Base-by-base conservation (phyloP, 2,329 filamentous ascomycete genomes). In the Talaromyces sp. region DNA sequence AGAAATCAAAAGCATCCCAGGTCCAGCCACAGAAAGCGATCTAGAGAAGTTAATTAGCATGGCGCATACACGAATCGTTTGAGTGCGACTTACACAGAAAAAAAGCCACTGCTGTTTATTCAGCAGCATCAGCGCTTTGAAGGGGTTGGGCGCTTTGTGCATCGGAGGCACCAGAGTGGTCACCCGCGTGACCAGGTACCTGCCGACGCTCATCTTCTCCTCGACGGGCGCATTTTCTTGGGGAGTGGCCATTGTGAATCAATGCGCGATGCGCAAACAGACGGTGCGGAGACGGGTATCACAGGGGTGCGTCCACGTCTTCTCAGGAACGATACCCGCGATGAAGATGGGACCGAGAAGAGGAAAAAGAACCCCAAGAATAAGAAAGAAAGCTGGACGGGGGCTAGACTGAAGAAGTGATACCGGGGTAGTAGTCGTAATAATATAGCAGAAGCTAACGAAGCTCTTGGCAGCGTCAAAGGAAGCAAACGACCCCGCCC, bases 1-100 rank as follows among this genome's bases (percentile, higher is more conserved):
- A 86, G 73, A 86, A 86, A 67, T 86, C 84, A 60, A 86, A 84
- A 0, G 83, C 78, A 65, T 83, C 81, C 79, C 80, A 82, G 1
- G 76, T 75, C 81, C 83, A 85, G 2, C 77, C 82, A 17, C 78
- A 66, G 62, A 76, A 77, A 1, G 72, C 74, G 55, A 75, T 69
- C 73, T 75, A 50, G 19, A 17, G 7, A 26, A 8, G 14, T 3
- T 31, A 19, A 29, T 52, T 52, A 52, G 48, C 19, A 52, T 27
- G 48, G 14, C 21, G 7, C 8, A 52, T 52, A 6, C 24, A 29
- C 10, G 8, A 10, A 19, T 12, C n/a, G 12, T 21, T 6, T 54
- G 43, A 46, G 19, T 26, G 19, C 8, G 9, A n/a, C 68, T 35
- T 62, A 77, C 75, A 8, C 76, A 68, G 69, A 84, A 85, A 71